Evolutionary conservation across 192 early-diverging fungal species (phyloP), one percentile per base, ranked within the genome.

Genomic region (Coemansia pectinata): DNA sequence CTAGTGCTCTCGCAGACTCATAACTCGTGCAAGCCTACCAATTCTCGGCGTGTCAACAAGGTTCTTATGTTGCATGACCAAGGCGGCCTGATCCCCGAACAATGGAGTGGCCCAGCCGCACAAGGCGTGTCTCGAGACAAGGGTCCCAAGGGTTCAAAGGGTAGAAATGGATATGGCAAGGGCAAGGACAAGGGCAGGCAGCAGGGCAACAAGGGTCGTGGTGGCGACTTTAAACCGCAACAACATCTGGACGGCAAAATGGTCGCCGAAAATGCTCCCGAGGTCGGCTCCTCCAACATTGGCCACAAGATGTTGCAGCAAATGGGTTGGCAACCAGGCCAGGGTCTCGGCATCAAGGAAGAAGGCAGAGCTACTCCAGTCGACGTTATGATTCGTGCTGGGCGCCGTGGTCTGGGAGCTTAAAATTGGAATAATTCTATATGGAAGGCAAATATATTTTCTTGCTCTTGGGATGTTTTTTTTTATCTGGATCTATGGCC

Each of bases 241-340:
- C 25, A 29, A 31, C 60, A 17, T 1, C 15, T 53, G 70, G 62
- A 74, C 15, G 80, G 80, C 42, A 76, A 70, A 39, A 65, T 79
- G 62, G 81, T 84, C 44, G 81, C 65, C 14, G 73, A 75, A 38
- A 29, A 66, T 23, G 81, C 77, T 1, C 81, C 81, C 6, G 77
- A 65, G n/a, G 77, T 84, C 12, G 74, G 81, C 2, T 61, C 69
- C 9, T 76, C 81, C 10, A 84, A 84, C 52, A 75, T 84, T 66
- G 81, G 81, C 17, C 81, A 84, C 63, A 71, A 76, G 73, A 78
- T 84, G 77, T 68, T 84, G 50, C 60, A 69, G 63, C 76, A 84
- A 66, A 84, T 84, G 81, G 81, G 81, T 25, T 84, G 81, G 81
- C 67, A 71, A 61, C 81, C 81, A 8, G 81, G 81, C 23, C 67